Base-by-base conservation (phyloP, 2,329 filamentous ascomycete species). In the Pseudonectria buxi region DNA sequence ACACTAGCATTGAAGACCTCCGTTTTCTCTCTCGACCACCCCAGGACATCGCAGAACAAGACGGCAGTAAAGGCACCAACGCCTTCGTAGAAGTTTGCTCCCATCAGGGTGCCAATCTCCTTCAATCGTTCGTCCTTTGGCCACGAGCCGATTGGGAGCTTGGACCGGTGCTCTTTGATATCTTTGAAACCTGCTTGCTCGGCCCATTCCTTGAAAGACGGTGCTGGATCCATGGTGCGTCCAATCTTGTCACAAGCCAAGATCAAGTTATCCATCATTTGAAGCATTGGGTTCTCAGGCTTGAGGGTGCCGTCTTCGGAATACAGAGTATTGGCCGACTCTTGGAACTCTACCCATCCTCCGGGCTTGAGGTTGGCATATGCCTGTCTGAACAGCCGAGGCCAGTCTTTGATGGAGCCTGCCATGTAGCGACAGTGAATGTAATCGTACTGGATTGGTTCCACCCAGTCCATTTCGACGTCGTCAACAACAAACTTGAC, bases 401-500 rank as follows among this genome's bases (percentile, higher is more conserved):
- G 45, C 53, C 53, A 56, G 36, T 59, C 48, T 24, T 51, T 54
- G 36, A 65, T 56, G 10, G 57, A 53, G 2, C 56, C 60, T 3
- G 52, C 49, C 43, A 65, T 55, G 26, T 54, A 59, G 1, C 59
- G 51, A 14, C 57, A 54, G 31, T 64, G 58, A 10, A 65, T 59
- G 25, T 49, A 62, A 26, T 59, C 56, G 28, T 57, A 59, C 10
- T 47, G 36, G 3, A 40, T 30, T 0, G 44, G 32, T 22, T 56
- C 45, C 3, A 33, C 36, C 78, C 77, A 81, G 2, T 72, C 63
- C 24, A 71, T 63, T 47, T 79, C 73, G 13, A 69, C 64, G 46
- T 81, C 74, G 46, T 80, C 76, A 7, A 81, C 64, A 25, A 77
- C 53, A 48, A 79, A 80, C 6, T 62, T 64, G 36, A 77, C 64